A percentile compares a stretch with the other conserved stretches of the same genome.
Evolutionary conservation across 2,329 filamentous ascomycete species (phyloP).

Genomic region (Rachicladosporium sp.): DNA sequence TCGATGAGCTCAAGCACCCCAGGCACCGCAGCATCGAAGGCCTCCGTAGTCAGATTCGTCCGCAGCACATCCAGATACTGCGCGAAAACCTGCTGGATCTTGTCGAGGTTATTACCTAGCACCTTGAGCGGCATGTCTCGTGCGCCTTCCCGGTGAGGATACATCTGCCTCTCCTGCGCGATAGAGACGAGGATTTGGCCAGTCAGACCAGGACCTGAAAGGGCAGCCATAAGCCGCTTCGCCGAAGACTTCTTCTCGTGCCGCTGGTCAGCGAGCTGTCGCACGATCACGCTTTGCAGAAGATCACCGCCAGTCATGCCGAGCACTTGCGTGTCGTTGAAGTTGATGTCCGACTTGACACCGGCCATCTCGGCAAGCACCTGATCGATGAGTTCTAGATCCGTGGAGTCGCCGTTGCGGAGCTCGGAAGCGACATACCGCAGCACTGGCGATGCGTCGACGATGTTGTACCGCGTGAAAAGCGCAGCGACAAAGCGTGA

Average conservation of each 20-base stretch:
- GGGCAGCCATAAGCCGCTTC: conserved; percentile 63
- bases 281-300: conserved; percentile 67
- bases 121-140: conserved; percentile 75
- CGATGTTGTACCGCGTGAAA: conserved; percentile 71
- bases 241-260: conserved; percentile 57
- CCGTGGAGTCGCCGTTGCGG: conserved; percentile 68
- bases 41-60: conserved; percentile 59
- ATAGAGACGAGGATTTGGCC: conserved; percentile 79
- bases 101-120: conserved; percentile 76
- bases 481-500: conserved; percentile 85
- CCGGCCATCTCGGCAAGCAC: conserved; percentile 88
- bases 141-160: conserved; percentile 61
- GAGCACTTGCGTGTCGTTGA: conserved; percentile 75
- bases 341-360: conserved; percentile 73
- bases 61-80: conserved; percentile 86
- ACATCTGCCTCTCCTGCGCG: conserved; percentile 80
- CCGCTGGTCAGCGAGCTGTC: conserved; percentile 69
- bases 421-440: conserved; percentile 85
- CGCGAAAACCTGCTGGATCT: conserved; percentile 70
- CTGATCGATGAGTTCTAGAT: conserved; percentile 83
- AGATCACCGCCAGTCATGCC: conserved; percentile 79
- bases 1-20: conserved; percentile 59
- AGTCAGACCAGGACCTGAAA: conserved; percentile 66
- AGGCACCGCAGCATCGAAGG: conserved; percentile 71
- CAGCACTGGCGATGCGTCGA: conserved; percentile 74